Conservation (phyloP, 495 filamentous ascomycete genomes). For the Penicillium subrubescens region DNA sequence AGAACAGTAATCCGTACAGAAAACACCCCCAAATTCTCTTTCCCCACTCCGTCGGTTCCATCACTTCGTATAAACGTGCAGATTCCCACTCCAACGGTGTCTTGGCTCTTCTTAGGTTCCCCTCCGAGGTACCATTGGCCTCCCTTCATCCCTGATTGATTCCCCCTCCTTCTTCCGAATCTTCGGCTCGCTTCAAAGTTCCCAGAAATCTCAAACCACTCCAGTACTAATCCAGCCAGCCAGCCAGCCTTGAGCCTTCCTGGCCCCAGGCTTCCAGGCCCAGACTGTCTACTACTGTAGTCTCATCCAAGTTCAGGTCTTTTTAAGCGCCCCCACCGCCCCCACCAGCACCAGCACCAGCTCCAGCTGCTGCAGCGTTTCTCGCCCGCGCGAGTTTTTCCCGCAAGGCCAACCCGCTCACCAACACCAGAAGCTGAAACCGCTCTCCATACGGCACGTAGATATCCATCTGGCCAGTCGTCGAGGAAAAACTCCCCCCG, state of each 20-base stretch:
- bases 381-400: conserved; percentile 20
- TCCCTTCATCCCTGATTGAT: background rate
- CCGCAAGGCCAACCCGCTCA: conserved; percentile 25
- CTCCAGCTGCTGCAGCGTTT: background rate
- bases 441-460: conserved; percentile 17
- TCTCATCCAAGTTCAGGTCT: background rate
- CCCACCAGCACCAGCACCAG: conserved; percentile 9
- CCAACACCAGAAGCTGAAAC: conserved; percentile 25
- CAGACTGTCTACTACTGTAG: background rate
- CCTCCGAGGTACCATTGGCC: background rate
- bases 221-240: background rate
- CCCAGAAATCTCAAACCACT: background rate
- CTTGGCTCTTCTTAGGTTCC: conserved; percentile 3
- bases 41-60: background rate
- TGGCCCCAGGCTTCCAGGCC: background rate
- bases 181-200: background rate
- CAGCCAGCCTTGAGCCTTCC: background rate
- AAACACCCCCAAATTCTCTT: background rate
- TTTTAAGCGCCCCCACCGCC: conserved; percentile 4
- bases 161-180: too few relatives aligned
- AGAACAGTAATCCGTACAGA: background rate
- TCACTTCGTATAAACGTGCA: conserved; percentile 6
- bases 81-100: background rate
- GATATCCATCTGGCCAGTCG: conserved; percentile 23
- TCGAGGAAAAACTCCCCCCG: conserved; percentile 16